A percentile compares a stretch with the other conserved stretches of the same genome.
Evolutionary conservation across 2,329 filamentous ascomycete genomes (phyloP).

Genomic region (Herpotrichia juniperi): DNA sequence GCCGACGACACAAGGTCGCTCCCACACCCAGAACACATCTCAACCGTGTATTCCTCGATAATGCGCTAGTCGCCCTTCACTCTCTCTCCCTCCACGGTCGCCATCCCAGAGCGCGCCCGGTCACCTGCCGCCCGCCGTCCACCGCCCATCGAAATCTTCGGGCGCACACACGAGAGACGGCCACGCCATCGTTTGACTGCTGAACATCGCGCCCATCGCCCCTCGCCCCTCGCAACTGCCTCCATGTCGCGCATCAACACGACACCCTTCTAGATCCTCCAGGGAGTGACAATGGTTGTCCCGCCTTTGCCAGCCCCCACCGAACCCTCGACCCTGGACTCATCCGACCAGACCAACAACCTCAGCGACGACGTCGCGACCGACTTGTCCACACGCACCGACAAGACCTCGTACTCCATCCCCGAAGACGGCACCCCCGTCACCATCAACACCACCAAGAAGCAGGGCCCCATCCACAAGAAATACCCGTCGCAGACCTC

Average conservation of each 20-base stretch:
- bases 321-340: constrained; percentile 69
- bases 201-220: constrained; percentile 8
- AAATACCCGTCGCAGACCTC: constrained; percentile 79
- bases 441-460: constrained; percentile 80
- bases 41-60: neutral
- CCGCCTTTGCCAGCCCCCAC: constrained; percentile 80
- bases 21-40: neutral
- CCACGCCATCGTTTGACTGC: constrained; percentile 21
- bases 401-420: constrained; percentile 77
- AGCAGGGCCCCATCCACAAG: constrained; percentile 63
- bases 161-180: constrained; percentile 32
- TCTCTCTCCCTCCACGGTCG: neutral
- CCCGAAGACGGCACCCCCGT: constrained; percentile 89
- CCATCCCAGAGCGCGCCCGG: neutral
- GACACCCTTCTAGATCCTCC: constrained; percentile 36
- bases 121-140: constrained; percentile 9
- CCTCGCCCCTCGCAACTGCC: too few species aligned
- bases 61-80: constrained; percentile 7
- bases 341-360: constrained; percentile 61
- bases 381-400: constrained; percentile 71
- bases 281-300: constrained; percentile 50
- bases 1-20: constrained; percentile 5
- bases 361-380: constrained; percentile 62
- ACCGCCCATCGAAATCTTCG: too few species aligned
- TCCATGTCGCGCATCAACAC: constrained; percentile 36